These are phyloP conservation scores for Galeopsis tetrahit DNA, from an alignment of 257 asterid genomes.

Conservation along the genomic window DNA sequence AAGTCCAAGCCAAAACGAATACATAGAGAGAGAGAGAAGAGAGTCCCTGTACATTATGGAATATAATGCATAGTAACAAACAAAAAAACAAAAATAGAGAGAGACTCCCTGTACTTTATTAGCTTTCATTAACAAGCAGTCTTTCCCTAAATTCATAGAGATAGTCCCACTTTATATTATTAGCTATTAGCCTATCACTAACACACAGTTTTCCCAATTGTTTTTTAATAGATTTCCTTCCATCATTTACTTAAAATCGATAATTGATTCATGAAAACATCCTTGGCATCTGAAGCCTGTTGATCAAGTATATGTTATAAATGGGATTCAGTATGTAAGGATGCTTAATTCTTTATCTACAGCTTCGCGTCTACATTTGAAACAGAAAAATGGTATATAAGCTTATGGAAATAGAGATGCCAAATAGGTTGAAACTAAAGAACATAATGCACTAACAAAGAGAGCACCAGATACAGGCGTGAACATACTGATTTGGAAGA, in stretches of 20 bases:
- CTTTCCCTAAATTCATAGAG: background rate
- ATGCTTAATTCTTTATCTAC: background rate
- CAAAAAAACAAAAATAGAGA: background rate
- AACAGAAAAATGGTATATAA: background rate
- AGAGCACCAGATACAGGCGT: slow-evolving; percentile 26
- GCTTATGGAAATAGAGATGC: slow-evolving; percentile 17
- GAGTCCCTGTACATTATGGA: too few species aligned
- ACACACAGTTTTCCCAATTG: background rate
- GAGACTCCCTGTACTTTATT: too few species aligned
- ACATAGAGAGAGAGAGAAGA: too few species aligned
- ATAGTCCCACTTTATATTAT: background rate
- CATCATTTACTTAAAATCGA: background rate
- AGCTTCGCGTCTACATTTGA: slow-evolving; percentile 1
- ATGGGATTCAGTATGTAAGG: background rate
- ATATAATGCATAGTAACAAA: background rate
- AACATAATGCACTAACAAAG: slow-evolving; percentile 24
- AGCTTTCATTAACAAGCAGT: too few species aligned
- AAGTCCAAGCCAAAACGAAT: background rate
- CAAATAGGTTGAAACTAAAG: slow-evolving; percentile 8
- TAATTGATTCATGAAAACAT: background rate
- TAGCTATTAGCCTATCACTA: background rate
- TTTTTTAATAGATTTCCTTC: background rate
- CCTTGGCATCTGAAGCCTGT: background rate
- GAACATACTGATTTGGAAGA: slow-evolving; percentile 82
- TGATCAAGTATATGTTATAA: background rate